phyloP scores from a whole-genome alignment of 2,329 filamentous ascomycete species.

The Pyricularia grisea region DNA sequence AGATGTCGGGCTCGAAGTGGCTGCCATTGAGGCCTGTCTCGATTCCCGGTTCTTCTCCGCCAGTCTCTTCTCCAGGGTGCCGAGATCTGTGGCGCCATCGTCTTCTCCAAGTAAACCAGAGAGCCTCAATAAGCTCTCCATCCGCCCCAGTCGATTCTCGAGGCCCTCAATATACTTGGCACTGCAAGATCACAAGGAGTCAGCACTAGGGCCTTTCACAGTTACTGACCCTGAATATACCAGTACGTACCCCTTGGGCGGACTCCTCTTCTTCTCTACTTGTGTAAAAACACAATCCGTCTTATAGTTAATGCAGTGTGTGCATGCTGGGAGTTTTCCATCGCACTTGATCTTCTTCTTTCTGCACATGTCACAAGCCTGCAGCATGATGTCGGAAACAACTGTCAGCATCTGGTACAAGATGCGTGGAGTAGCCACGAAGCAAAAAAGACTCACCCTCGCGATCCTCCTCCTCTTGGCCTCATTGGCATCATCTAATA shows the following conservation, averaged over 20 bases:
- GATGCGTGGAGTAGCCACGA: neutral
- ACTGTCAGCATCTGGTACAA: neutral
- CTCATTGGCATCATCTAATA: conserved; percentile 63
- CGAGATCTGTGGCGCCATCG: conserved; percentile 79
- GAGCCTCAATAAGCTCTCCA: conserved; percentile 84
- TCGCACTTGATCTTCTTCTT: conserved; percentile 99
- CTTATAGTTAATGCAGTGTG: conserved; percentile 96
- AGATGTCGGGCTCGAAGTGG: conserved; percentile 38
- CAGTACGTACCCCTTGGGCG: conserved; percentile 76
- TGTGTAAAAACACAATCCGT: conserved; percentile 96
- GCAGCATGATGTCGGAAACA: conserved; percentile 10
- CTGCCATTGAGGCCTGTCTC: conserved; percentile 37
- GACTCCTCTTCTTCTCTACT: conserved; percentile 96
- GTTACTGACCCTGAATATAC: conserved; percentile 4
- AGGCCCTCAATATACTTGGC: conserved; percentile 97
- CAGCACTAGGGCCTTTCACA: conserved; percentile 8
- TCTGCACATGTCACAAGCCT: conserved; percentile 94
- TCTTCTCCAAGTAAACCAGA: conserved; percentile 79
- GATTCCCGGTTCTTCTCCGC: conserved; percentile 45
- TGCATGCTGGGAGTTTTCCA: conserved; percentile 88
- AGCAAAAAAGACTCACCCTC: conserved; percentile 46
- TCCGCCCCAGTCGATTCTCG: conserved; percentile 87
- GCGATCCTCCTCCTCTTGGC: conserved; percentile 85
- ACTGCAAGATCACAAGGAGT: conserved; percentile 29
- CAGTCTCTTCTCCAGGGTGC: conserved; percentile 72